Percentiles rank a stretch among this genome's conserved stretches.
Conservation (phyloP, 495 filamentous ascomycete genomes). For the Xylaria telfairii region DNA sequence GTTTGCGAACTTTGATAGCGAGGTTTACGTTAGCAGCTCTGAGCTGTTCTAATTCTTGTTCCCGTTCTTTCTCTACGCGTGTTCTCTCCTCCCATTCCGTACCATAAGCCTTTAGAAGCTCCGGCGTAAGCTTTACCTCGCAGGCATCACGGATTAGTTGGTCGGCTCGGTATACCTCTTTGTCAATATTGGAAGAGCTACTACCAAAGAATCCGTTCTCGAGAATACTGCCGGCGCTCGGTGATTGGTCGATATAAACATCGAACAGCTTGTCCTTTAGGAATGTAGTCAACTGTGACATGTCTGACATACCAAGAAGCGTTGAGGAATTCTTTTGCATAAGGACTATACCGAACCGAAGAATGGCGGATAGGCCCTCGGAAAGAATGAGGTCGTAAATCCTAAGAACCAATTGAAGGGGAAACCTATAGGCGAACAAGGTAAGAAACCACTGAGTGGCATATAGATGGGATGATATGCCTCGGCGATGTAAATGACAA, state of each 20-base stretch:
- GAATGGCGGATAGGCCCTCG: constrained; percentile 89
- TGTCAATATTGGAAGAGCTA: constrained; percentile 80
- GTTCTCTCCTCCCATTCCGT: constrained; percentile 92
- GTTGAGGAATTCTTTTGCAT: constrained; percentile 89
- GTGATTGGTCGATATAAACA: constrained; percentile 92
- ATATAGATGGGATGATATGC: constrained; percentile 89
- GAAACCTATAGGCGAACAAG: constrained; percentile 98
- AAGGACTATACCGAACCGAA: constrained; percentile 91
- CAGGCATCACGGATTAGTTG: constrained; percentile 93
- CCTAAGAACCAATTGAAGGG: constrained; percentile 91
- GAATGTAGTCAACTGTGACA: constrained; percentile 83
- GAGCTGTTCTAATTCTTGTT: constrained; percentile 80
- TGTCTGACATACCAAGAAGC: constrained; percentile 88
- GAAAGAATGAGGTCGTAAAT: constrained; percentile 97
- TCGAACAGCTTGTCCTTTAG: constrained; percentile 95
- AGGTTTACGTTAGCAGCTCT: constrained; percentile 68
- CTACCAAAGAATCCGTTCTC: constrained; percentile 98
- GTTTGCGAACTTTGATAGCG: constrained; percentile 70
- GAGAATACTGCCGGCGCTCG: constrained; percentile 83
- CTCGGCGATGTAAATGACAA: constrained; percentile 88
- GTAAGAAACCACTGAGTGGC: constrained; percentile 99
- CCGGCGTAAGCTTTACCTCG: constrained; percentile 81
- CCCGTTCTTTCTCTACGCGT: constrained; percentile 75
- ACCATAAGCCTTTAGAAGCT: constrained; percentile 78
- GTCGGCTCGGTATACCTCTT: constrained; percentile 94